phyloP scores from a whole-genome alignment of 139 green algal species.

The Coelastrella sp. region DNA sequence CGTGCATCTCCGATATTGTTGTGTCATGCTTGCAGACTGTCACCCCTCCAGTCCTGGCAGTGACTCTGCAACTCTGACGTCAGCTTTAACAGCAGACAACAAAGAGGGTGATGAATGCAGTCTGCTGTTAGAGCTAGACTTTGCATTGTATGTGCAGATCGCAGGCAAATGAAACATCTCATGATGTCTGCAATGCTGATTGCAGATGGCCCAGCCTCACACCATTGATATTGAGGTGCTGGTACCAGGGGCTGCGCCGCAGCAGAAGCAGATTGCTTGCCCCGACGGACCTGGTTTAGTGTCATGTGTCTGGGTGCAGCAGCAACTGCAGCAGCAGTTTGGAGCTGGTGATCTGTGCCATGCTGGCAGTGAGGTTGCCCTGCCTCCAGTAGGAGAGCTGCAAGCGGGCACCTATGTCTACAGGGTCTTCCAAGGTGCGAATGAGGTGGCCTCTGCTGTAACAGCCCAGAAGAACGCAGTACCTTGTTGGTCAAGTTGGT shows the following conservation, averaged over 20 bases:
- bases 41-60: too few species aligned
- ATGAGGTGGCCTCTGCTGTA: not conserved
- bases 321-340: constrained; percentile 20
- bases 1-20: too few species aligned
- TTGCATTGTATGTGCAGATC: too few species aligned
- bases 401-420: constrained; percentile 2
- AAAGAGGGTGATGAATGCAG: too few species aligned
- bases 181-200: too few species aligned
- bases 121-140: too few species aligned
- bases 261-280: not conserved
- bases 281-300: not conserved
- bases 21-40: too few species aligned
- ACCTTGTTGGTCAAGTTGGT: too few species aligned
- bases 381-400: not conserved
- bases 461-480: too few species aligned
- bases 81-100: too few species aligned
- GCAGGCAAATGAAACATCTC: too few species aligned
- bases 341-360: not conserved
- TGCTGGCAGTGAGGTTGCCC: not conserved
- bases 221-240: not conserved
- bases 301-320: not conserved
- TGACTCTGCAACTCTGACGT: too few species aligned
- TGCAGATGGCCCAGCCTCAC: constrained; percentile 6
- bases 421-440: not conserved
- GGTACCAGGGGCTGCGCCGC: not conserved